A percentile compares a stretch with the other conserved stretches of the same genome.
These are phyloP conservation scores for Elsinoe ampelina DNA, from an alignment of 2,329 filamentous ascomycete genomes.

Conservation along the genomic window DNA sequence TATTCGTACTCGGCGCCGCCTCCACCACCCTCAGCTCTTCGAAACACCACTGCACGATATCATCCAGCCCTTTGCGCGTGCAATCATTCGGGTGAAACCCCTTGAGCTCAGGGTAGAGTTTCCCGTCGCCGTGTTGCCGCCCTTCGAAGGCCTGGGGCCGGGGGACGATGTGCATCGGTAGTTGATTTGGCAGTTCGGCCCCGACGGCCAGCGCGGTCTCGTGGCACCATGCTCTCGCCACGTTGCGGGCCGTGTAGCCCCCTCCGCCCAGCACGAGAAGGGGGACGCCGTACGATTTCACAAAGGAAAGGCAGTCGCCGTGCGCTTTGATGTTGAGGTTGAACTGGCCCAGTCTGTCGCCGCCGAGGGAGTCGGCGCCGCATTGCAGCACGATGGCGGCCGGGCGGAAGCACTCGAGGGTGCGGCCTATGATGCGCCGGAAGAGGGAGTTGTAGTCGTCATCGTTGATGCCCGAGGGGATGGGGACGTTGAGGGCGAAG, in stretches of 20 bases:
- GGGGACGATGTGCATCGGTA: conserved; percentile 65
- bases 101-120: conserved; percentile 78
- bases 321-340: conserved; percentile 95
- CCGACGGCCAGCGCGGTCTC: conserved; percentile 87
- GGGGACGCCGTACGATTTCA: conserved; percentile 71
- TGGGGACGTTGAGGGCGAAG: conserved; percentile 60
- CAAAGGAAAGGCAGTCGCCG: conserved; percentile 80
- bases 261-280: conserved; percentile 88
- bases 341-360: conserved; percentile 88
- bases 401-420: conserved; percentile 76
- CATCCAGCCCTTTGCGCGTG: conserved; percentile 71
- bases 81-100: conserved; percentile 58
- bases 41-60: conserved; percentile 66
- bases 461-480: conserved; percentile 60
- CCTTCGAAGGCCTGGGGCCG: conserved; percentile 78
- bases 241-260: conserved; percentile 92
- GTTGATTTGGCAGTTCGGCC: conserved; percentile 58
- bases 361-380: conserved; percentile 86
- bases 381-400: conserved; percentile 90
- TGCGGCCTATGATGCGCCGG: conserved; percentile 66
- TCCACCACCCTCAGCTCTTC: conserved; percentile 83
- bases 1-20: conserved; percentile 78
- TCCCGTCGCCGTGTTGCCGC: conserved; percentile 59
- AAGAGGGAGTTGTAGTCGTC: conserved; percentile 78
- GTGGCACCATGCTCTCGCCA: conserved; percentile 92